Evolutionary conservation across 108 stramenopile genomes (phyloP), one percentile per base, ranked within the genome.

Genomic region (Ochromonas danica): DNA sequence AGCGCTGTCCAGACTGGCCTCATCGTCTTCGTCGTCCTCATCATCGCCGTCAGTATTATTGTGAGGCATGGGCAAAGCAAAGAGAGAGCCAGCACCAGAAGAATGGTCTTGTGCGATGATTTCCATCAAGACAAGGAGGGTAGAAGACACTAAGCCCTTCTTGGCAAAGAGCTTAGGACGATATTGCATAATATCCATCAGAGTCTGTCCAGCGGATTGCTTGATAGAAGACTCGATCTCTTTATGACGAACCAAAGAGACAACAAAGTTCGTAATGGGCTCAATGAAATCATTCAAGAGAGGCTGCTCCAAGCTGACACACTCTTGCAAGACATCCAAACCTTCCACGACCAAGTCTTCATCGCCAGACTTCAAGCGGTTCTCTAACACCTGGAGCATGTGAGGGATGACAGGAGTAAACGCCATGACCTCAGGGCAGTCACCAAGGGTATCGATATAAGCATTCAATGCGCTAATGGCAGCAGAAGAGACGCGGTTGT

Each of bases 81-180:
- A 95, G 61, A 97, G 75, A 38, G 95, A 94, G 1, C 94, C 95
- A n/a, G 95, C 94, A 1, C 94, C 95, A 38, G 89, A 90, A 30
- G 92, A 92, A 35, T 91, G 88, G 42, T 91, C 90, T 43, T 87
- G 89, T 72, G 96, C 94, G 61, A 97, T 95, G 10, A 96, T 77
- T 35, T 88, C 84, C 86, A 96, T 91, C 67, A 95, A 80, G 0
- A 95, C 62, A 79, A 89, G 78, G 2, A 81, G 39, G 22, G 70
- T 22, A 22, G 71, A 17, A 2, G 42, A 43, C 1, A 79, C 79
- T 1, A 87, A 83, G 43, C 84, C 83, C 40, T 94, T 91, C 82
- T 93, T 94, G 75, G 91, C 95, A 45, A 96, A 86, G 1, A 90
- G 87, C 82, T 94, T 95, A 10, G 95, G 95, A 90, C 91, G 35